Evolutionary conservation across 2,329 filamentous ascomycete genomes (phyloP).

Genomic region (Thermomyces lanuginosus): DNA sequence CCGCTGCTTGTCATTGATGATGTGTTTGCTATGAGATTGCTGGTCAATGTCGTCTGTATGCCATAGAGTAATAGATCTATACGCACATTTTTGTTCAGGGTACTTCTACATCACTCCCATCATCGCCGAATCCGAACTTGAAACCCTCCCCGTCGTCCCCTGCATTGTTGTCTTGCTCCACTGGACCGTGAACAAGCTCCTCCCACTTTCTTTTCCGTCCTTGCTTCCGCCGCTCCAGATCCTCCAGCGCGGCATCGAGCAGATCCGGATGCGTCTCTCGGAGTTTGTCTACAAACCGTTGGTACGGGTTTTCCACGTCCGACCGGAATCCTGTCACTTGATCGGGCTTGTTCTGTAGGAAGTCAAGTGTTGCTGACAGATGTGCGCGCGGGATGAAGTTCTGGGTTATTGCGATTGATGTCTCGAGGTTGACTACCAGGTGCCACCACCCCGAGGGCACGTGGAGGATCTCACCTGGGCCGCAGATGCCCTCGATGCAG

Average conservation of each 20-base stretch:
- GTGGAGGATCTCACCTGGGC: constrained; percentile 70
- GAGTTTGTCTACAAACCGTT: constrained; percentile 57
- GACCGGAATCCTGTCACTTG: constrained; percentile 76
- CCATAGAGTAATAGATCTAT: too few species aligned
- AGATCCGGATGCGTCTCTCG: constrained; percentile 46
- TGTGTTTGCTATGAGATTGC: neutral
- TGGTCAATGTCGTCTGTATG: constrained; percentile 1
- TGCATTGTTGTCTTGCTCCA: constrained; percentile 19
- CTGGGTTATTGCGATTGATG: constrained; percentile 77
- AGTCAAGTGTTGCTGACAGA: constrained; percentile 58
- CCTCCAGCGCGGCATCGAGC: constrained; percentile 47
- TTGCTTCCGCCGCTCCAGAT: constrained; percentile 46
- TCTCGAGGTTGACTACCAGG: constrained; percentile 75
- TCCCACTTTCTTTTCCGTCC: constrained; percentile 78
- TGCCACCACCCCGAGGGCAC: constrained; percentile 97
- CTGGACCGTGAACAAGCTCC: constrained; percentile 46
- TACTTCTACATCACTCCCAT: constrained; percentile 38
- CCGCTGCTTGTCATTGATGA: constrained; percentile 79
- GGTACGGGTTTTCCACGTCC: constrained; percentile 54
- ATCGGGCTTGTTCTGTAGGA: constrained; percentile 64
- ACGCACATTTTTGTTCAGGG: constrained; percentile 21
- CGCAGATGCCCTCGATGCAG: constrained; percentile 73
- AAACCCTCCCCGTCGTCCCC: constrained; percentile 29
- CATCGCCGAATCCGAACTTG: constrained; percentile 46
- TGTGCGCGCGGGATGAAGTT: constrained; percentile 77